Conservation (phyloP, 257 asterid genomes). For the Fraxinus excelsior region DNA sequence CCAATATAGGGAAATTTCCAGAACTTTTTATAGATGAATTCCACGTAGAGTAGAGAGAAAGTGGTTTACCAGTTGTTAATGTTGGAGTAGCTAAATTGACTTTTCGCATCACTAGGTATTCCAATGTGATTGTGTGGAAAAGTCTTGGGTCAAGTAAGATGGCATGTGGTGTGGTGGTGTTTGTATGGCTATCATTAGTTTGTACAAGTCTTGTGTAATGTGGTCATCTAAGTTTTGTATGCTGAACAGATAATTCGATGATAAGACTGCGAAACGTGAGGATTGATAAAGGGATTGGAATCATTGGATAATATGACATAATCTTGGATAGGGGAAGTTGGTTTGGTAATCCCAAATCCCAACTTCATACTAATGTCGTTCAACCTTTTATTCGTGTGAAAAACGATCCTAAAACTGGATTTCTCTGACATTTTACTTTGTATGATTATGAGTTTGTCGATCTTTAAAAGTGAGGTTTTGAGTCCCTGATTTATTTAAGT, state of each 20-base stretch:
- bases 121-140: background rate
- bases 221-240: background rate
- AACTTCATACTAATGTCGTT: no score
- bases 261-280: no score
- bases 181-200: background rate
- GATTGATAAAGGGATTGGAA: no score
- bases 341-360: no score
- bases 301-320: no score
- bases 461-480: no score
- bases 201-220: background rate
- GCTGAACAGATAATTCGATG: background rate
- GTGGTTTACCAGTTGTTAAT: slow-evolving; percentile 6
- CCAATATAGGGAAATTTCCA: slow-evolving; percentile 7
- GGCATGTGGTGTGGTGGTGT: background rate
- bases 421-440: no score
- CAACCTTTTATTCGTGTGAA: no score
- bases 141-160: background rate
- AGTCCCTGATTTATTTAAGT: no score
- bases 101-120: background rate
- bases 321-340: no score
- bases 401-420: no score
- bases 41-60: slow-evolving; percentile 9
- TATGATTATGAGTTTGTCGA: no score
- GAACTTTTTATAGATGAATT: background rate
- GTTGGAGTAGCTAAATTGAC: background rate